These are phyloP conservation scores for Neoascochyta sp. DNA, from an alignment of 2,329 filamentous ascomycete species.

Conservation along the genomic window DNA sequence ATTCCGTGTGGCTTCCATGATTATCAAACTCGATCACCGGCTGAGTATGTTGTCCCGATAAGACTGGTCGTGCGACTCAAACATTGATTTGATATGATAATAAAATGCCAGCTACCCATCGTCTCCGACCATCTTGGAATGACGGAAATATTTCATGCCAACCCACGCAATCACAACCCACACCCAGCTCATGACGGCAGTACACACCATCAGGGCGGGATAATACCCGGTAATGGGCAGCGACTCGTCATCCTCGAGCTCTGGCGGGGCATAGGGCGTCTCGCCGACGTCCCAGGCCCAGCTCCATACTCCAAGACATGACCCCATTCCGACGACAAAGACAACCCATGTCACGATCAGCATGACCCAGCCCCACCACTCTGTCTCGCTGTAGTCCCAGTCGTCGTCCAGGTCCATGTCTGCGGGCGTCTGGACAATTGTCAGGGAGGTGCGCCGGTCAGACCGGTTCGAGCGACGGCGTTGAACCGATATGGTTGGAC, in stretches of 20 bases:
- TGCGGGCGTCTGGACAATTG: slow-evolving; percentile 21
- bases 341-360: slow-evolving; percentile 89
- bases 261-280: slow-evolving; percentile 90
- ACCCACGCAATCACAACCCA: slow-evolving; percentile 98
- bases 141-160: slow-evolving; percentile 98
- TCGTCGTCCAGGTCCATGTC: slow-evolving; percentile 47
- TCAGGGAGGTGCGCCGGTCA: slow-evolving; percentile 21
- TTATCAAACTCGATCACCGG: too few relatives aligned
- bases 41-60: too few relatives aligned
- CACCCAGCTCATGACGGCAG: slow-evolving; percentile 96
- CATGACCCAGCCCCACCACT: slow-evolving; percentile 97
- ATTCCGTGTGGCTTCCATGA: too few relatives aligned
- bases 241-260: slow-evolving; percentile 91
- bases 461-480: slow-evolving; percentile 32
- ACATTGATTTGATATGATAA: too few relatives aligned
- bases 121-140: slow-evolving; percentile 80
- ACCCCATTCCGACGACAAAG: slow-evolving; percentile 95
- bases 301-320: slow-evolving; percentile 89
- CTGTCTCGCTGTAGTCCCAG: slow-evolving; percentile 92
- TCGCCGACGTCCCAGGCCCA: slow-evolving; percentile 99
- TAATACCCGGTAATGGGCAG: slow-evolving; percentile 97
- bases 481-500: slow-evolving; percentile 19
- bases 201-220: slow-evolving; percentile 87
- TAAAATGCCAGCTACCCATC: slow-evolving; percentile 40
- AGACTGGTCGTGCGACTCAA: too few relatives aligned